Conservation (phyloP, 2,329 filamentous ascomycete species). For the Verticillium nubilum region DNA sequence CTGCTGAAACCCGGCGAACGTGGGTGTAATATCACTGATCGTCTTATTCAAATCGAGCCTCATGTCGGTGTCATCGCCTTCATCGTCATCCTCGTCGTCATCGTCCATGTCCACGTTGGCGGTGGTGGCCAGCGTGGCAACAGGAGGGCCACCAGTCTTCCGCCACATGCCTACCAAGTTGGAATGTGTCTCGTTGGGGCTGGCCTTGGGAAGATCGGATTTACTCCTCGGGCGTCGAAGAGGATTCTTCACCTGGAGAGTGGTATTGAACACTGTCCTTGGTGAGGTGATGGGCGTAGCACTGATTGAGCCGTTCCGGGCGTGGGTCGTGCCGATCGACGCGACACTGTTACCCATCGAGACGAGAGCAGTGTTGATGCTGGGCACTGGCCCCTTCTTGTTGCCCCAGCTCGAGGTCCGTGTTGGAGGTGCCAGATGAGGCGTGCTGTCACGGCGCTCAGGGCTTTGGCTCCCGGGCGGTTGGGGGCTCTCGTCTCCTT, state of each 20-base stretch:
- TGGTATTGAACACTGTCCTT: slow-evolving; percentile 38
- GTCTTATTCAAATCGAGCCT: slow-evolving; percentile 57
- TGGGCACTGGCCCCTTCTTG: slow-evolving; percentile 45
- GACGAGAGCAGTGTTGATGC: slow-evolving; percentile 53
- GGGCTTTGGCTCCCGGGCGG: slow-evolving; percentile 20
- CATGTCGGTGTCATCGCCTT: slow-evolving; percentile 58
- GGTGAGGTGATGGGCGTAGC: slow-evolving; percentile 47
- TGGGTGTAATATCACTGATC: slow-evolving; percentile 66
- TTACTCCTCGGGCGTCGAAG: slow-evolving; percentile 47
- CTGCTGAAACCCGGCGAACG: slow-evolving; percentile 67
- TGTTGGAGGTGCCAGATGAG: slow-evolving; percentile 42
- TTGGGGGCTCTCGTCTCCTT: slow-evolving; percentile 21
- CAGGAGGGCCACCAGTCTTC: slow-evolving; percentile 47
- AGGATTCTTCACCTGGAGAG: slow-evolving; percentile 38
- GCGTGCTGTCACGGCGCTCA: slow-evolving; percentile 37
- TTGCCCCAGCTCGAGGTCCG: slow-evolving; percentile 43
- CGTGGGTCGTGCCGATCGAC: slow-evolving; percentile 50
- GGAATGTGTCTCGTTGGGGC: slow-evolving; percentile 20
- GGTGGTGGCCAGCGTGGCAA: slow-evolving; percentile 34
- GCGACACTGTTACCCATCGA: slow-evolving; percentile 50
- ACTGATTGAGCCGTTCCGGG: slow-evolving; percentile 56
- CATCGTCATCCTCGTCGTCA: slow-evolving; percentile 53
- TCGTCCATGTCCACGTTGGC: slow-evolving; percentile 28
- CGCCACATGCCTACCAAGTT: slow-evolving; percentile 47
- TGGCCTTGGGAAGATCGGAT: slow-evolving; percentile 42